Percentiles rank a stretch among this genome's conserved stretches.
Conservation (phyloP, 2,329 filamentous ascomycete species). For the Cladosporium sp. region DNA sequence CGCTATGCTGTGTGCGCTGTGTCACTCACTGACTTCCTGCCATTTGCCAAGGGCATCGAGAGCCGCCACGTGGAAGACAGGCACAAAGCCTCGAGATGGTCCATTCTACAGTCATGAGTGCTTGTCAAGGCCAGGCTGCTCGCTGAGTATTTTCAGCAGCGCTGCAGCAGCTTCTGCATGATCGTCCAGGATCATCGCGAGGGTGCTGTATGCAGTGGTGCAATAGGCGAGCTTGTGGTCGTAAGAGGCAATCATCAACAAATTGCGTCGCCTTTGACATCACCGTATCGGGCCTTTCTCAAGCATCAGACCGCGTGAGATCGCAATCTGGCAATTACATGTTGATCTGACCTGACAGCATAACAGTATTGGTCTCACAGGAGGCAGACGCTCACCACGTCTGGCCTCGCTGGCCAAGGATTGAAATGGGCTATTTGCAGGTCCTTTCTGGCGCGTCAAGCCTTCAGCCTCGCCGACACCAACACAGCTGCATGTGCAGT, state of each 20-base stretch:
- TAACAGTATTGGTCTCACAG: not conserved
- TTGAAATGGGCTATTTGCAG: not conserved
- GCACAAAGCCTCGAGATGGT: not conserved
- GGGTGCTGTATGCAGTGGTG: not conserved
- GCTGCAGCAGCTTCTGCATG: not conserved
- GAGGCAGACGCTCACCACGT: not conserved
- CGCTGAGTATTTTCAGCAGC: not conserved
- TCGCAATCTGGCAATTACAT: not conserved
- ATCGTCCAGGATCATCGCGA: not conserved
- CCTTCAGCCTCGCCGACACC: not conserved
- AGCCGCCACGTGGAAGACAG: slow-evolving; percentile 7
- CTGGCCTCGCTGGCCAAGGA: not conserved
- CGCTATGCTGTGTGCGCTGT: not conserved
- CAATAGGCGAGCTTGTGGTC: not conserved
- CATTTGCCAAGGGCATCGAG: not conserved
- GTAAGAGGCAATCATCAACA: not conserved
- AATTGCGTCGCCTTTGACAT: not conserved
- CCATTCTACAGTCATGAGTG: not conserved
- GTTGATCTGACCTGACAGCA: not conserved
- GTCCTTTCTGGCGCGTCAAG: not conserved
- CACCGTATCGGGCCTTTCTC: not conserved
- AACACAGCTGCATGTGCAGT: not conserved
- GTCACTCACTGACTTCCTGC: not conserved
- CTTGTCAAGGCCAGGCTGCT: not conserved
- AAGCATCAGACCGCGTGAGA: not conserved